Conservation (phyloP, 1,284 basidiomycete species). For the Cryptococcus neoformans region DNA sequence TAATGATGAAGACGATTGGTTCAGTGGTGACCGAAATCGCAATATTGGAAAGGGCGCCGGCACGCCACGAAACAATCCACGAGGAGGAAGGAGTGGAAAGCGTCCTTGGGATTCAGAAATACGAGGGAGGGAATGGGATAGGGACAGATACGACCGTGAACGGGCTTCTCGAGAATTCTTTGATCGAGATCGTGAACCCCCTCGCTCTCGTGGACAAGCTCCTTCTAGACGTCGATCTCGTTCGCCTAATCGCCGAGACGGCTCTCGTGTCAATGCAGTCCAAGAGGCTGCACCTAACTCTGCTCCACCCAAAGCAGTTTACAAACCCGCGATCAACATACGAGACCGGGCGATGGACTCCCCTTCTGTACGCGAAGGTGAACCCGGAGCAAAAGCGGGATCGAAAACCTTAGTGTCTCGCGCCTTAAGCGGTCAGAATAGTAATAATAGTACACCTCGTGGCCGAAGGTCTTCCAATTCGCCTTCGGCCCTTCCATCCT, state of each 20-base stretch:
- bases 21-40: constrained; percentile 2
- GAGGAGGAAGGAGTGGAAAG: neutral
- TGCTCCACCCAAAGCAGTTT: neutral
- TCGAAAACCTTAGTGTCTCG: neutral
- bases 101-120: constrained; percentile 17
- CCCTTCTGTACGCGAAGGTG: neutral
- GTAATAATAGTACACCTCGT: neutral
- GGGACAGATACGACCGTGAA: constrained; percentile 5
- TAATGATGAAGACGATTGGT: constrained; percentile 12
- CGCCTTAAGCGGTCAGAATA: neutral
- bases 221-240: neutral
- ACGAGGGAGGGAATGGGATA: constrained; percentile 1
- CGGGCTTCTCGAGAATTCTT: neutral
- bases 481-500: neutral
- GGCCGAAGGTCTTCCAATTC: neutral
- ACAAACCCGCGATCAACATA: neutral
- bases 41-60: neutral
- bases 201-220: neutral
- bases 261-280: neutral
- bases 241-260: neutral
- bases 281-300: neutral
- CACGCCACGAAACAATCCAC: neutral
- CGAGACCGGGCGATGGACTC: neutral
- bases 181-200: constrained; percentile 6
- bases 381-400: neutral